Base-by-base conservation (phyloP, 2,329 filamentous ascomycete species). In the Akanthomyces muscarius region DNA sequence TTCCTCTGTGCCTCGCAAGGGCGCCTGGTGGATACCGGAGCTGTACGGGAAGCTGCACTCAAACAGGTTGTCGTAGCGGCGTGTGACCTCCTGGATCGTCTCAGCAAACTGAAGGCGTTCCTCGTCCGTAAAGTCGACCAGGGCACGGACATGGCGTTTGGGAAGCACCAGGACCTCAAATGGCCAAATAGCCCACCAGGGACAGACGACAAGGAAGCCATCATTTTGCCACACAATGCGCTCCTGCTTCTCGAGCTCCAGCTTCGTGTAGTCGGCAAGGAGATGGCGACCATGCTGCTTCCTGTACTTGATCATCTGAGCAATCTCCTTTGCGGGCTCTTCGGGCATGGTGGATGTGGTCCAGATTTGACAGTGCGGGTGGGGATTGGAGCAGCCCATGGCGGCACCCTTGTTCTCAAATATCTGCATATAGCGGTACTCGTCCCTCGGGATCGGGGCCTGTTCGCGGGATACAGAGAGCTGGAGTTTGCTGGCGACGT, bases 361-460 rank as follows among this genome's bases (percentile, higher is more conserved):
- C 95, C 95, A 99, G 66, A 97, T 83, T 75, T 99, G 95, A 64
- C 95, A 94, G 77, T 99, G 95, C 0, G 95, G 95, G 75, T 99
- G 95, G 0, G 95, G 95, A 75, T 99, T 99, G 1, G 94, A 98
- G 80, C 95, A 99, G 58, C 95, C 95, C 95, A 99, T 99, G 13
- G 94, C 92, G 1, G 90, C 87, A 58, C 95, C 95, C 78, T 99
- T 99, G 81, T 99, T 99, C 79, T 99, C 95, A 66, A 99, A 99
- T 67, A 99, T 98, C 74, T 99, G 95, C 93, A 99, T 97, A 78
- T 96, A 98, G 61, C 90, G 86, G 70, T 96, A 92, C 76, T 96
- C 91, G 60, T 90, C 84, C 58, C 83, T 86, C 5, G 92, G 89
- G 1, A 69, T 51, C 6, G 76, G 76, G 11, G 74, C 72, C 14